These are phyloP conservation scores for Daldinia grandis DNA, from an alignment of 495 filamentous ascomycete species.

Conservation along the genomic window DNA sequence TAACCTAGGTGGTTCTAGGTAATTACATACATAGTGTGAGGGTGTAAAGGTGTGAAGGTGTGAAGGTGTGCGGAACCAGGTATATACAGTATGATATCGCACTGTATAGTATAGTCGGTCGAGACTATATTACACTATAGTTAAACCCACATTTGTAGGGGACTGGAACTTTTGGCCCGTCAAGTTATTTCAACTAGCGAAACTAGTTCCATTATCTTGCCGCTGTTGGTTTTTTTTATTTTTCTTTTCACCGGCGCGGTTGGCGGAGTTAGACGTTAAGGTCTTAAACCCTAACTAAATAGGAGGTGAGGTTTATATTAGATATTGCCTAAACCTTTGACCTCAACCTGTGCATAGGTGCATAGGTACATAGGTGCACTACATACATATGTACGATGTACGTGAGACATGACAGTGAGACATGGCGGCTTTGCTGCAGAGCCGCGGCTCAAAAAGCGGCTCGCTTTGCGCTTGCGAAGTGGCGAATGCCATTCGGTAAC, in stretches of 20 bases:
- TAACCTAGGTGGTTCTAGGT: too few relatives aligned
- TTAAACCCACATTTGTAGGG: slow-evolving; percentile 1
- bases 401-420: background rate
- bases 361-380: too few relatives aligned
- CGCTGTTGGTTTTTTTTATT: background rate
- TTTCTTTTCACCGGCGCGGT: background rate
- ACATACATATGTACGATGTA: too few relatives aligned
- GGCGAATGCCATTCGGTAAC: background rate
- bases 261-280: background rate
- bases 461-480: background rate
- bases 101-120: background rate
- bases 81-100: background rate
- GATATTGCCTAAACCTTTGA: too few relatives aligned
- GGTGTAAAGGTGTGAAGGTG: background rate
- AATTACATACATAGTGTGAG: too few relatives aligned
- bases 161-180: background rate
- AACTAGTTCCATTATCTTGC: background rate
- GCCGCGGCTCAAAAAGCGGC: background rate
- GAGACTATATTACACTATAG: background rate
- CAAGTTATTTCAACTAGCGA: background rate
- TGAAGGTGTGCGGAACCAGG: background rate
- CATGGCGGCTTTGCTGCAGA: background rate
- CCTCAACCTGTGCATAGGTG: too few relatives aligned
- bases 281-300: background rate
- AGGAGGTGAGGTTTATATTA: background rate